Percentiles rank a stretch among this genome's conserved stretches.
Evolutionary conservation across 192 early-diverging fungal genomes (phyloP).

Genomic region (Gaertneriomyces sp.): DNA sequence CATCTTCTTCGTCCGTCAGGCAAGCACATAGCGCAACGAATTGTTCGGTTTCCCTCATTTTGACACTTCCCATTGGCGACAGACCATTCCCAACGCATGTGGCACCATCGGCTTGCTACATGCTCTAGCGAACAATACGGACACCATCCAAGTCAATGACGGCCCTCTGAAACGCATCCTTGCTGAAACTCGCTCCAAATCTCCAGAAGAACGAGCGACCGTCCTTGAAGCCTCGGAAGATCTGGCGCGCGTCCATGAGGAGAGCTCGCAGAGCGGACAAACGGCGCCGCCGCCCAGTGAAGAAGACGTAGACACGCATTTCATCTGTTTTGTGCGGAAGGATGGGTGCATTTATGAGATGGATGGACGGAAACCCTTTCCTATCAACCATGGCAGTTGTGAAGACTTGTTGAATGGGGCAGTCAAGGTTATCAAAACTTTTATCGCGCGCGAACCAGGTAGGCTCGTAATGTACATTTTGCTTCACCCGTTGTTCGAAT

Average conservation of each 20-base stretch:
- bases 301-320: constrained; percentile 77
- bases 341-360: constrained; percentile 82
- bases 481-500: background rate
- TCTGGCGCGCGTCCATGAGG: constrained; percentile 40
- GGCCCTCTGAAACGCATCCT: constrained; percentile 67
- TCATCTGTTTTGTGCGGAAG: constrained; percentile 75
- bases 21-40: no score
- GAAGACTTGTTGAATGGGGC: constrained; percentile 55
- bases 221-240: constrained; percentile 61
- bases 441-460: constrained; percentile 64
- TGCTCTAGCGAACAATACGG: constrained; percentile 72
- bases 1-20: constrained; percentile 74
- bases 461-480: background rate
- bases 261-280: constrained; percentile 54
- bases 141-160: constrained; percentile 47
- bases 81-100: constrained; percentile 86
- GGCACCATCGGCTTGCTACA: constrained; percentile 94
- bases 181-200: constrained; percentile 52
- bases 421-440: constrained; percentile 52
- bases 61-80: no score
- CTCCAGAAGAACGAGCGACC: constrained; percentile 71
- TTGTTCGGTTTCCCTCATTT: no score
- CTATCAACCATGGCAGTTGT: constrained; percentile 78
- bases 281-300: constrained; percentile 69
- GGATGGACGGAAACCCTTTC: constrained; percentile 77